These are phyloP conservation scores for Sugiyamaella mastotermitis DNA, from an alignment of 805 yeast genomes.

Conservation along the genomic window DNA sequence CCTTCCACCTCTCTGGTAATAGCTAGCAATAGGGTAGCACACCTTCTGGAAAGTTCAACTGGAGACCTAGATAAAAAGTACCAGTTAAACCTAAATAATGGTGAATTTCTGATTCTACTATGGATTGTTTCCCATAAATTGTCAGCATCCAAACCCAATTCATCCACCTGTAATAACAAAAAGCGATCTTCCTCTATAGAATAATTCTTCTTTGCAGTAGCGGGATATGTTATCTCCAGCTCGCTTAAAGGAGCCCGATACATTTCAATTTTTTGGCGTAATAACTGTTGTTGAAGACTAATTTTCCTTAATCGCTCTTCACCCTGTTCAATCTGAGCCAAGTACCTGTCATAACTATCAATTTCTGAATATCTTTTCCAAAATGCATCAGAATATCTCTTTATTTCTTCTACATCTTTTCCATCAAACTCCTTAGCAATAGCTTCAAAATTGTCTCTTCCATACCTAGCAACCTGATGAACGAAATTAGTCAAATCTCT, in stretches of 20 bases:
- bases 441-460: conserved; percentile 62
- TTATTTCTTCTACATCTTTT: conserved; percentile 66
- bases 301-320: conserved; percentile 68
- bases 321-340: conserved; percentile 78
- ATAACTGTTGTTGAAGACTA: conserved; percentile 67
- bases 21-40: conserved; percentile 69
- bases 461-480: conserved; percentile 65
- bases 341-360: conserved; percentile 83
- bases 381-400: conserved; percentile 68
- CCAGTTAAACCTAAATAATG: conserved; percentile 79
- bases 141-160: conserved; percentile 70
- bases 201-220: conserved; percentile 62
- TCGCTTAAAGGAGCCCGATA: conserved; percentile 74
- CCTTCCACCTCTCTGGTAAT: conserved; percentile 64
- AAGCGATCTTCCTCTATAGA: conserved; percentile 89
- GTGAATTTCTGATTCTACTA: conserved; percentile 61
- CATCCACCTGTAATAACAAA: conserved; percentile 66
- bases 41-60: conserved; percentile 74
- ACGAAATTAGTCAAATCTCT: conserved; percentile 83
- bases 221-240: conserved; percentile 63
- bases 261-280: conserved; percentile 65
- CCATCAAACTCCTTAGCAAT: conserved; percentile 69
- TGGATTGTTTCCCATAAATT: conserved; percentile 72
- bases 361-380: conserved; percentile 74
- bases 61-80: conserved; percentile 76